Base-by-base conservation (phyloP, 139 green algal genomes). In the Chlamydomonas incerta region DNA sequence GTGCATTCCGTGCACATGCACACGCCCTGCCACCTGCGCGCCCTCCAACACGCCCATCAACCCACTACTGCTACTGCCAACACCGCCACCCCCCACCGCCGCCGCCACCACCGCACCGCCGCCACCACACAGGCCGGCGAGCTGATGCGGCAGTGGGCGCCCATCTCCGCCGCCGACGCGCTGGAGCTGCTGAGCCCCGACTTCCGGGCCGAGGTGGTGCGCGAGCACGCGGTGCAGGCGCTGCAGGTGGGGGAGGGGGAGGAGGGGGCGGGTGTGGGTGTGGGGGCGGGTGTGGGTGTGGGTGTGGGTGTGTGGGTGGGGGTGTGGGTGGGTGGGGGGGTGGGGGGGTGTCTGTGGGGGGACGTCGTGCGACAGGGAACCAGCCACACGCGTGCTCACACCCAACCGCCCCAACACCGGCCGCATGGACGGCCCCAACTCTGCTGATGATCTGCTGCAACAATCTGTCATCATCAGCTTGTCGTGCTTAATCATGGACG, bases 161-260 rank as follows among this genome's bases (percentile, higher is more conserved):
- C 94, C 68, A 96, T 99, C 69, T 94, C 92, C 57, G 92, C 96
- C 6, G 96, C 96, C 1, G 95, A 98, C 55, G 97, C 97, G 3
- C 93, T 99, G 57, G 96, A 99, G 90, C 93, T 99, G 69, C 96
- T 99, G 37, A 97, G 93, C 0, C 95, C 96, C 10, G 93, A 95
- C 71, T 98, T 98, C 91, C 81, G 88, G 33, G 80, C 80, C 14
- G 80, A 91, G 20, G 90, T 95, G 86, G 96, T 97, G 72, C 71
- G 94, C 24, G 81, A 80, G 65, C 90, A 94, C 72, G 92, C 91
- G 2, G 92, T 82, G 26, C 33, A 57, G 63, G 71, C 47, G 52
- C 71, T 90, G 68, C 88, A 96, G 90, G 94, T 96, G 62, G 73
- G 94, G 29, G 28, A 34, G 69, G 2, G 2, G 31, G 41, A 55